Base-by-base conservation (phyloP, 345 rosid genomes). In the Syzygium jambos region DNA sequence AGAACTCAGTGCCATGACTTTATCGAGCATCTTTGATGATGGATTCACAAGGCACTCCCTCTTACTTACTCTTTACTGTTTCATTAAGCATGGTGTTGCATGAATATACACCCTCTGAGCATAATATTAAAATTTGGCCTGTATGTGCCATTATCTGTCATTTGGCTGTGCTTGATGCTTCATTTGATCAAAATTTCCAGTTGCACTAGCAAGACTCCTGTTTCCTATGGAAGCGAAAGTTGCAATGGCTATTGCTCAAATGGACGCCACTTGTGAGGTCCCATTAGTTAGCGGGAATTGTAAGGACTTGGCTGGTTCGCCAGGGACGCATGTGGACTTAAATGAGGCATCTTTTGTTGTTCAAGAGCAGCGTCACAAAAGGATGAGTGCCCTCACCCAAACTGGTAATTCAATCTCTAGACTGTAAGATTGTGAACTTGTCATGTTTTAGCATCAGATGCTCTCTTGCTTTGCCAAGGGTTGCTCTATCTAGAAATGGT, bases 161-260 rank as follows among this genome's bases (percentile, higher is more conserved):
- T 73, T 73, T 73, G 49, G 27, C 49, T 73, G 49, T 73, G 82
- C 82, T 73, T 19, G 82, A 52, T 80, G 16, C 10, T 86, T 55
- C 27, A 29, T 53, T 55, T 63, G 73, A 21, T n/a, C 22, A 78
- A 80, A 55, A 55, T 84, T 85, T 38, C 14, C 92, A 97, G 99
- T 97, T 92, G 98, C 94, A 82, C 88, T 97, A 38, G 99, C 98
- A 53, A 93, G 91, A 61, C 91, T 94, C 88, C 92, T 97, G 55
- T 97, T 95, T 88, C 99, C 99, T 23, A 89, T 86, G 91, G 99
- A 97, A 92, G 96, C 99, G 9, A 89, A 93, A 92, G 93, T 95
- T 57, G 94, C 63, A 7, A 93, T 91, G 93, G 99, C 95, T 55
- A 92, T 95, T 21, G 93, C 94, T 73, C 92, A 93, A 51, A 85